Evolutionary conservation across 2,329 filamentous ascomycete genomes (phyloP).

Genomic region (Xenosphaeropsis pyriputrescens): DNA sequence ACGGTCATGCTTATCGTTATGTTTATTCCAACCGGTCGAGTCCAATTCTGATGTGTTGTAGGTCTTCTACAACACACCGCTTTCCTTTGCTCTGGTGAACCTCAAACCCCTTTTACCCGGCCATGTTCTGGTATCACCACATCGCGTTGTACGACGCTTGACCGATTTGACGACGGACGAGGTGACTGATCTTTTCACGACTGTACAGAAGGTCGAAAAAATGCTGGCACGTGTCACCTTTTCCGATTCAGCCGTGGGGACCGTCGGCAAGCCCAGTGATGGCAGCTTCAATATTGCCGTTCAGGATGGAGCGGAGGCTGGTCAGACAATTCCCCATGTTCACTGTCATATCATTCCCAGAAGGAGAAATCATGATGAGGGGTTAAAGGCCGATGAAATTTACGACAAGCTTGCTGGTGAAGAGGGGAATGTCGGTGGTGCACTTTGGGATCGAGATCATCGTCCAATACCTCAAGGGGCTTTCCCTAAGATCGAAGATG

Average conservation of each 20-base stretch:
- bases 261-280: slow-evolving; percentile 26
- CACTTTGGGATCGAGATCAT: slow-evolving; percentile 39
- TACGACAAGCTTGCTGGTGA: slow-evolving; percentile 75
- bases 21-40: background rate
- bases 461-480: slow-evolving; percentile 34
- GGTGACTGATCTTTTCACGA: slow-evolving; percentile 65
- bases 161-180: slow-evolving; percentile 15
- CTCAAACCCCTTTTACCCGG: slow-evolving; percentile 88
- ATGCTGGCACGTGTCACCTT: slow-evolving; percentile 48
- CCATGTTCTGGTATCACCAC: slow-evolving; percentile 81
- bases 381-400: slow-evolving; percentile 51
- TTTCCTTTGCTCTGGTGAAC: slow-evolving; percentile 84
- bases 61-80: slow-evolving; percentile 74
- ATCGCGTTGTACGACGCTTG: slow-evolving; percentile 53
- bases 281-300: slow-evolving; percentile 84
- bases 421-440: slow-evolving; percentile 67
- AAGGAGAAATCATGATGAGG: slow-evolving; percentile 35
- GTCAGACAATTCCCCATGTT: slow-evolving; percentile 87
- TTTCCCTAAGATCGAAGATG: slow-evolving; percentile 61
- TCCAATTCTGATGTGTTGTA: slow-evolving; percentile 20
- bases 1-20: background rate
- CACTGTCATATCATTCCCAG: slow-evolving; percentile 87
- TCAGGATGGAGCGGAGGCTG: slow-evolving; percentile 83
- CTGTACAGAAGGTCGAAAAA: slow-evolving; percentile 67
- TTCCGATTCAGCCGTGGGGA: slow-evolving; percentile 33